A percentile compares a stretch with the other conserved stretches of the same genome.
phyloP scores from a whole-genome alignment of 106 monocot species.

The Cymbidium sinense region DNA sequence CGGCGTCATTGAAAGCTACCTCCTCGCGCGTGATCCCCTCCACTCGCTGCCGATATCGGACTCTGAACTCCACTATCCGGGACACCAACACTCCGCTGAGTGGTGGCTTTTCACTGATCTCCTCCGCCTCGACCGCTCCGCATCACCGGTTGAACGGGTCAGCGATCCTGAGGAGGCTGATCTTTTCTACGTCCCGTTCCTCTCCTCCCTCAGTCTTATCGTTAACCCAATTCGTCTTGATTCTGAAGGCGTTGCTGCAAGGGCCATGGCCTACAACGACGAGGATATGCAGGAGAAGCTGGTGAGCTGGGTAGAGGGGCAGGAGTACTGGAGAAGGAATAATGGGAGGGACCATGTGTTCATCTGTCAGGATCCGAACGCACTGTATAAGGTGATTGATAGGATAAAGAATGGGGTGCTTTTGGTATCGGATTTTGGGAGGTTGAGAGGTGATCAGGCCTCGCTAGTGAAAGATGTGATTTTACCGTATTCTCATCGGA shows the following conservation, averaged over 20 bases:
- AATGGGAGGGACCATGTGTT: slow-evolving; percentile 82
- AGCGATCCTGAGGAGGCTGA: slow-evolving; percentile 61
- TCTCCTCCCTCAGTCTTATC: slow-evolving; percentile 81
- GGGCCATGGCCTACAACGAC: slow-evolving; percentile 26
- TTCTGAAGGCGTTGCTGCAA: not conserved
- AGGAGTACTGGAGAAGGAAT: slow-evolving; percentile 64
- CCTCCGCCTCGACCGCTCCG: slow-evolving; percentile 9
- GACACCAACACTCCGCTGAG: slow-evolving; percentile 97
- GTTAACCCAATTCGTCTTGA: slow-evolving; percentile 61
- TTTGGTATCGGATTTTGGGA: slow-evolving; percentile 72
- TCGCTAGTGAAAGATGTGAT: slow-evolving; percentile 82
- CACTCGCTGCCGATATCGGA: not conserved
- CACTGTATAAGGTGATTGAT: slow-evolving; percentile 58
- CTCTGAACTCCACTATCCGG: slow-evolving; percentile 48
- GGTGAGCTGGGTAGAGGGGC: slow-evolving; percentile 63
- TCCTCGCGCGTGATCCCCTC: slow-evolving; percentile 35
- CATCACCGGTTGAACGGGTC: slow-evolving; percentile 30
- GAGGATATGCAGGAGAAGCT: slow-evolving; percentile 64
- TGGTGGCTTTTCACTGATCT: slow-evolving; percentile 72
- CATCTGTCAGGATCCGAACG: slow-evolving; percentile 81
- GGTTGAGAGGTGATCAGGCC: slow-evolving; percentile 60
- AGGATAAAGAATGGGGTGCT: slow-evolving; percentile 47
- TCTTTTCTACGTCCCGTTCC: slow-evolving; percentile 89
- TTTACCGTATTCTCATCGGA: slow-evolving; percentile 76
- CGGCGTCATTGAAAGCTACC: slow-evolving; percentile 73